Base-by-base conservation (phyloP, 2,329 filamentous ascomycete species). In the Penicillium sp. region DNA sequence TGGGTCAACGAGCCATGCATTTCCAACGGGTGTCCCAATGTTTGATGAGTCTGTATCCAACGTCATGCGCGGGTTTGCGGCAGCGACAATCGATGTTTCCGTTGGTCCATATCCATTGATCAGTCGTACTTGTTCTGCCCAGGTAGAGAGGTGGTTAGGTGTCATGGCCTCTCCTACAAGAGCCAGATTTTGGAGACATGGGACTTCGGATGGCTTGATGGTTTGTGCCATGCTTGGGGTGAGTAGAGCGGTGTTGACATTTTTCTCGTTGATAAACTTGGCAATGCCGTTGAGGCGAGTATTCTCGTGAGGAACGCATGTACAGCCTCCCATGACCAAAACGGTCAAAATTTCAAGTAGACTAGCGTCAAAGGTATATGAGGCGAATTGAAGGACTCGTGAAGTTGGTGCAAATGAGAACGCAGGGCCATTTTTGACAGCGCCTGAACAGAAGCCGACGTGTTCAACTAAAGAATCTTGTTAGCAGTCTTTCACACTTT, bases 331-430 rank as follows among this genome's bases (percentile, higher is more conserved):
- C 38, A 80, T 72, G 1, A 77, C 71, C 3, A 86, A 70, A 0
- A 83, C 81, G 1, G 78, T 76, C 53, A 84, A 77, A 38, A 83
- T 77, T 62, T 83, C 82, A 21, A 78, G 71, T 45, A 84, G 71
- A 51, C 78, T 76, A 24, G 81, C 74, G 60, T 84, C 81, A 51
- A 81, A 79, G 20, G 78, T 78, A 63, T 79, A 82, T 2, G 79
- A 81, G 0, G 81, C 81, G 57, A 83, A 77, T 59, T 83, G 80
- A 14, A 85, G 79, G 8, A 87, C 83, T 1, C 87, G 76, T 5
- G 84, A 84, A 69, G 68, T 5, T 66, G 71, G 47, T 2, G 26
- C 30, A 42, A 38, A 73, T 69, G 9, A 82, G 66, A 0, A 58
- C 18, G 77, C 75, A 0, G 71, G 64, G 0, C 75, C 78, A 59